Percentiles rank a stretch among this genome's conserved stretches.
Evolutionary conservation across 257 asterid genomes (phyloP).

Genomic region (Dorcoceras hygrometricum): DNA sequence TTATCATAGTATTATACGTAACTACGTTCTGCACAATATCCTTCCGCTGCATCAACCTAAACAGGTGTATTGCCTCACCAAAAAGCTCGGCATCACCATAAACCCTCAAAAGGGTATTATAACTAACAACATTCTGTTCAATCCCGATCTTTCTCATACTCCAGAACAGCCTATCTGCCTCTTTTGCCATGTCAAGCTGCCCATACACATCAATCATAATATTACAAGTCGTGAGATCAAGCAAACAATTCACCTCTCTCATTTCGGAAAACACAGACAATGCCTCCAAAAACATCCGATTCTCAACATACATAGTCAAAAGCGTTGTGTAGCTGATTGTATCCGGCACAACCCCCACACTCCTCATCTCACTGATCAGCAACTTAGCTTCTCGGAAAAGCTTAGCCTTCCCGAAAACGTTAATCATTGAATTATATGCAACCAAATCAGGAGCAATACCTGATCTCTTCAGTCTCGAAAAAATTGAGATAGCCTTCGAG

Average conservation of each 20-base stretch:
- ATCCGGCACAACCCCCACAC: constrained; percentile 60
- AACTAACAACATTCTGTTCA: constrained; percentile 86
- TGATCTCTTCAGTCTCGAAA: constrained; percentile 66
- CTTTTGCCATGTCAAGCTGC: constrained; percentile 92
- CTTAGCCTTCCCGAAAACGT: constrained; percentile 96
- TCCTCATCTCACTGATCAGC: constrained; percentile 67
- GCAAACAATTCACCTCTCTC: constrained; percentile 58
- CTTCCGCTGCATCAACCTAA: constrained; percentile 95
- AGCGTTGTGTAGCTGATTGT: constrained; percentile 85
- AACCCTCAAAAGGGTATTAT: constrained; percentile 81
- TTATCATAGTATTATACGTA: constrained; percentile 92
- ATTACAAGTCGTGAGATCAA: constrained; percentile 84
- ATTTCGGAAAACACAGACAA: constrained; percentile 72
- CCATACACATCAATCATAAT: constrained; percentile 96
- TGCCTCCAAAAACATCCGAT: constrained; percentile 73
- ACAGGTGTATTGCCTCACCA: constrained; percentile 94
- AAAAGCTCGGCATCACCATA: constrained; percentile 93
- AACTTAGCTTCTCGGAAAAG: constrained; percentile 72
- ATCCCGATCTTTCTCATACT: constrained; percentile 81
- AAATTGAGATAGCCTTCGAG: constrained; percentile 80
- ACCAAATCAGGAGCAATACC: constrained; percentile 82
- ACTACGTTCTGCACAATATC: constrained; percentile 77
- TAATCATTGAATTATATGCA: constrained; percentile 83
- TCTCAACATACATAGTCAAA: constrained; percentile 69
- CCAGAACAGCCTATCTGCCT: constrained; percentile 92